These are phyloP conservation scores for Suaeda aralocaspica DNA, from an alignment of 148 eudicot genomes.

Conservation along the genomic window DNA sequence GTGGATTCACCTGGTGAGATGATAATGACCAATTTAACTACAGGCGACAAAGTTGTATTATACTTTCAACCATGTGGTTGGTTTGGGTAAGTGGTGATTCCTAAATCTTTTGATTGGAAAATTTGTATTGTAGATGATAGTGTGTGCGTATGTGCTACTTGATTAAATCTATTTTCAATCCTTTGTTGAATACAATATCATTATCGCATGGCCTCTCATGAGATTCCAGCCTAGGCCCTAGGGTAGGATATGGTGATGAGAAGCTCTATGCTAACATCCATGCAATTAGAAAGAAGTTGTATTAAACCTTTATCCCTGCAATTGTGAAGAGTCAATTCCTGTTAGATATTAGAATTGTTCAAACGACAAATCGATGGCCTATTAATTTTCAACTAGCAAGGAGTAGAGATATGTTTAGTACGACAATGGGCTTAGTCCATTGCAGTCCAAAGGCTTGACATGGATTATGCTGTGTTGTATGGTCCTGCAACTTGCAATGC, in stretches of 20 bases:
- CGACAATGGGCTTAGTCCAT: neutral
- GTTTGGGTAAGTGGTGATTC: conserved; percentile 69
- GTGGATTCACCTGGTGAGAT: conserved; percentile 96
- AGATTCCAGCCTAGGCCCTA: neutral
- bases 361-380: too few relatives aligned
- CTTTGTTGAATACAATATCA: conserved; percentile 5
- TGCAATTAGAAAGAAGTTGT: neutral
- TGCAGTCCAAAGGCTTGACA: neutral
- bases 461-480: neutral
- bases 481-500: neutral
- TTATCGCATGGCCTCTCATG: neutral
- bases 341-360: neutral
- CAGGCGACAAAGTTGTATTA: conserved; percentile 90
- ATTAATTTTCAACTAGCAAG: neutral
- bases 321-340: neutral
- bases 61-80: conserved; percentile 98
- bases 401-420: neutral
- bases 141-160: neutral
- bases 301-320: neutral
- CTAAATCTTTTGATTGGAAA: neutral
- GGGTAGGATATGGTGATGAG: neutral
- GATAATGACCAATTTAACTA: conserved; percentile 77
- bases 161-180: neutral
- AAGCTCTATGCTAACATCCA: neutral
- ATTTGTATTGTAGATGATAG: neutral